Evolutionary conservation across 495 filamentous ascomycete species (phyloP).

Genomic region (Trichoderma asperelloides): DNA sequence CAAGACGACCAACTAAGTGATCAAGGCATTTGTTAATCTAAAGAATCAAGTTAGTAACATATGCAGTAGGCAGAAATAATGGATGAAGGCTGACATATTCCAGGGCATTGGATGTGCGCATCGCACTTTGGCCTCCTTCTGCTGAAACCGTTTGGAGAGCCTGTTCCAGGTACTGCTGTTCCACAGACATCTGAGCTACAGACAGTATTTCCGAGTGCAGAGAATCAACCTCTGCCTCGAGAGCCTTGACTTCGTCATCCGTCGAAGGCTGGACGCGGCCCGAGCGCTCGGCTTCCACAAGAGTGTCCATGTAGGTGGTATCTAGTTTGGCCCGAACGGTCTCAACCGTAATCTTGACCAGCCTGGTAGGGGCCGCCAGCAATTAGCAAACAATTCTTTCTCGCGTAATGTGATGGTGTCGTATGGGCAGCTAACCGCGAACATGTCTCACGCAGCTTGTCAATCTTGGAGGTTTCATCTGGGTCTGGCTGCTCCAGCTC

Average conservation of each 20-base stretch:
- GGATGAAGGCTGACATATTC: constrained; percentile 27
- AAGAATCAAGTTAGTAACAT: neutral
- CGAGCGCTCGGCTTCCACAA: constrained; percentile 20
- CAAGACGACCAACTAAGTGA: constrained; percentile 26
- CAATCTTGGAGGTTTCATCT: constrained; percentile 26
- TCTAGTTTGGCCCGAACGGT: constrained; percentile 36
- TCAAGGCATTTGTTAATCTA: constrained; percentile 31
- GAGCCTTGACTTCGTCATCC: constrained; percentile 25
- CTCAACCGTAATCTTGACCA: constrained; percentile 42
- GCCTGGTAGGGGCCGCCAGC: constrained; percentile 12
- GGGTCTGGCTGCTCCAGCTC: constrained; percentile 34
- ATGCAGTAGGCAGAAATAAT: neutral
- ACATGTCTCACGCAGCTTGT: constrained; percentile 34
- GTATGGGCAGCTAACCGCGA: constrained; percentile 15
- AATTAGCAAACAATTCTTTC: neutral
- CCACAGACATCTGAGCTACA: constrained; percentile 51
- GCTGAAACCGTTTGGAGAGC: constrained; percentile 36
- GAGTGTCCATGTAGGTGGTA: constrained; percentile 35
- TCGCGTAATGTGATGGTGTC: neutral
- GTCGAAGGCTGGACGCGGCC: constrained; percentile 14
- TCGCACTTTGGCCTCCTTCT: constrained; percentile 26
- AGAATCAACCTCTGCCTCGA: constrained; percentile 53
- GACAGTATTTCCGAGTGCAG: constrained; percentile 55
- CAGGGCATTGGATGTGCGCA: constrained; percentile 27
- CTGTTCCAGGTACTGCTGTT: constrained; percentile 50